Evolutionary conservation across 345 rosid species (phyloP).

Genomic region (Citrus cavaleriei): DNA sequence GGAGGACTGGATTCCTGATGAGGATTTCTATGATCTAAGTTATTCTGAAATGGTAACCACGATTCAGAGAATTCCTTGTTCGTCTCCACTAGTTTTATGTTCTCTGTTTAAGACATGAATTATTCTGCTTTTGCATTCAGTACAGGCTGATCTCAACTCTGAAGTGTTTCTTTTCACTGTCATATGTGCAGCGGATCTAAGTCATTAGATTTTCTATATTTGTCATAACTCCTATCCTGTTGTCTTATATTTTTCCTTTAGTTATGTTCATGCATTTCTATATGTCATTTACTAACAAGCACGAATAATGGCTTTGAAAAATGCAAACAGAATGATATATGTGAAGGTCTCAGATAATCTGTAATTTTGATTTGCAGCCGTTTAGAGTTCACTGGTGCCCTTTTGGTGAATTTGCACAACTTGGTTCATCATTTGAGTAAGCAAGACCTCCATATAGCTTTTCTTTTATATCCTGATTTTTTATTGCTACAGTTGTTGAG

Average conservation of each 20-base stretch:
- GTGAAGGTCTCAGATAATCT: not conserved
- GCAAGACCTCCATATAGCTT: conserved; percentile 19
- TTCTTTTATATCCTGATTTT: not conserved
- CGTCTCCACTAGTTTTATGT: not conserved
- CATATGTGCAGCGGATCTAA: not conserved
- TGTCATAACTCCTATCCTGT: not conserved
- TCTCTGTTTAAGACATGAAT: not conserved
- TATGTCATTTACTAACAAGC: not conserved
- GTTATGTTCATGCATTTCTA: not conserved
- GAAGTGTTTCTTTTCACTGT: not conserved
- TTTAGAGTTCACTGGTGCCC: conserved; percentile 70
- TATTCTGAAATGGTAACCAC: conserved; percentile 57
- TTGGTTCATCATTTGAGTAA: conserved; percentile 58
- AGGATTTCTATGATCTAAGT: conserved; percentile 44
- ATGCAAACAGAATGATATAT: not conserved
- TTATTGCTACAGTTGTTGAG: not conserved
- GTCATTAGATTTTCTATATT: not conserved
- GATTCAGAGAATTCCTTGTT: not conserved
- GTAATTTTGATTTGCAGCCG: conserved; percentile 35
- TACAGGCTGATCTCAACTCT: not conserved
- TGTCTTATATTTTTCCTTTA: not conserved
- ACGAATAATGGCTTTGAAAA: not conserved
- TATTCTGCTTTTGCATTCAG: conserved; percentile 6
- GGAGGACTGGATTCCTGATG: conserved; percentile 63
- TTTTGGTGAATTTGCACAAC: conserved; percentile 44